Conservation (phyloP, 257 asterid species). For the Paraleonurus japonicus region DNA sequence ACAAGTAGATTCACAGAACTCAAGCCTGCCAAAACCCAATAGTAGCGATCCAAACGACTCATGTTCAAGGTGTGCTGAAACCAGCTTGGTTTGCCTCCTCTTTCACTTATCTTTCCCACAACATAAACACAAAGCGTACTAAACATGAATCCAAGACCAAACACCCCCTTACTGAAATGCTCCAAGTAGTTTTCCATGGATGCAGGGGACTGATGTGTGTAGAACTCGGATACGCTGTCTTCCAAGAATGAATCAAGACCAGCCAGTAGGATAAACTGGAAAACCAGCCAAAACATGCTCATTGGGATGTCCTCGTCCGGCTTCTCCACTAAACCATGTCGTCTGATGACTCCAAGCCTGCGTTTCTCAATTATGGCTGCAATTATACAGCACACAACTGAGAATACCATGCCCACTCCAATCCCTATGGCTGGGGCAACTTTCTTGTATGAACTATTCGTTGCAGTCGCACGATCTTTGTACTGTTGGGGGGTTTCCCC, state of each 20-base stretch:
- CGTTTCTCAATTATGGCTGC: constrained; percentile 28
- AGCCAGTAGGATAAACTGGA: constrained; percentile 47
- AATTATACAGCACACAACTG: constrained; percentile 32
- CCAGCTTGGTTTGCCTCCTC: constrained; percentile 36
- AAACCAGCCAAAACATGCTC: constrained; percentile 41
- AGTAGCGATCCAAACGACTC: constrained; percentile 50
- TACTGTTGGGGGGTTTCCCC: neutral
- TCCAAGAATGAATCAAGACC: constrained; percentile 41
- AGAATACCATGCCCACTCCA: constrained; percentile 35
- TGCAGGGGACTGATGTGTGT: constrained; percentile 21
- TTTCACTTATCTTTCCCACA: constrained; percentile 31
- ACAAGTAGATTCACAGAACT: constrained; percentile 32
- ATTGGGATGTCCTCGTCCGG: constrained; percentile 28
- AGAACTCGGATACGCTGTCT: constrained; percentile 25
- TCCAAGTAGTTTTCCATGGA: constrained; percentile 20
- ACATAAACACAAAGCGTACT: constrained; percentile 35
- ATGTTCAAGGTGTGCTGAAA: constrained; percentile 36
- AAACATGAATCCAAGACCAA: constrained; percentile 38
- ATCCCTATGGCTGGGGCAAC: constrained; percentile 39
- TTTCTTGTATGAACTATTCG: neutral
- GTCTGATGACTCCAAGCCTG: constrained; percentile 27
- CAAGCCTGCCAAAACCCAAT: constrained; percentile 42
- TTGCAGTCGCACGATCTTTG: neutral
- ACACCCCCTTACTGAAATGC: constrained; percentile 15
- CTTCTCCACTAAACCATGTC: constrained; percentile 23